Base-by-base conservation (phyloP, 371 early-diverging fungal species). In the Thermomucor indicae-seudaticae region DNA sequence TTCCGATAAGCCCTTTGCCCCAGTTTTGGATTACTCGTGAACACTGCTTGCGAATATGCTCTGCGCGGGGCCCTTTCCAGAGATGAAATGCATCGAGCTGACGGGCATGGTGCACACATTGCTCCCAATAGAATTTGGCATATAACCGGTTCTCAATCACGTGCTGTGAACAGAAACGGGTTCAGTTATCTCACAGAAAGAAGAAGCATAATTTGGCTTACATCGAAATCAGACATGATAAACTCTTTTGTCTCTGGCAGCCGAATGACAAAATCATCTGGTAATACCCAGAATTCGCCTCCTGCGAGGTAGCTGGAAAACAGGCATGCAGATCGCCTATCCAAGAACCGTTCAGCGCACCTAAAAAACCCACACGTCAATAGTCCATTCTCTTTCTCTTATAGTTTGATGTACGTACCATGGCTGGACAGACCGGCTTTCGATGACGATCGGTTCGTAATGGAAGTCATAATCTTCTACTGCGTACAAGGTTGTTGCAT, bases 271-370 rank as follows among this genome's bases (percentile, higher is more conserved):
- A 62, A 76, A 34, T 76, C 77, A 41, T 65, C 62, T 0, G 73
- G 73, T 40, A 76, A 39, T 0, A 72, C 70, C 62, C 64, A 76
- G 28, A 76, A 68, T 50, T 76, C 73, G 41, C 65, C 65, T 6
- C 77, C 77, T 4, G 58, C 54, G 19, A 76, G 49, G 48, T 76
- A 76, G 32, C 55, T 68, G 0, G 68, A 57, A 31, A 72, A 71
- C 2, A 70, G 53, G 34, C 77, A 76, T 22, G 73, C 73, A 11
- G 73, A 66, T 52, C 70, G 55, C 29, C 66, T 64, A 49, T 76
- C 73, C 41, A 72, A 54, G 32, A 76, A 76, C 8, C 72, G 52
- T 25, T 76, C 77, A 11, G 77, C 64, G 28, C 77, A 76, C 67
- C 70, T 70, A 47, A 2, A 23, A 34, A 30, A 28, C 14, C 3